A percentile compares a stretch with the other conserved stretches of the same genome.
Evolutionary conservation across 805 yeast species (phyloP).

Genomic region (Spathaspora girioi): DNA sequence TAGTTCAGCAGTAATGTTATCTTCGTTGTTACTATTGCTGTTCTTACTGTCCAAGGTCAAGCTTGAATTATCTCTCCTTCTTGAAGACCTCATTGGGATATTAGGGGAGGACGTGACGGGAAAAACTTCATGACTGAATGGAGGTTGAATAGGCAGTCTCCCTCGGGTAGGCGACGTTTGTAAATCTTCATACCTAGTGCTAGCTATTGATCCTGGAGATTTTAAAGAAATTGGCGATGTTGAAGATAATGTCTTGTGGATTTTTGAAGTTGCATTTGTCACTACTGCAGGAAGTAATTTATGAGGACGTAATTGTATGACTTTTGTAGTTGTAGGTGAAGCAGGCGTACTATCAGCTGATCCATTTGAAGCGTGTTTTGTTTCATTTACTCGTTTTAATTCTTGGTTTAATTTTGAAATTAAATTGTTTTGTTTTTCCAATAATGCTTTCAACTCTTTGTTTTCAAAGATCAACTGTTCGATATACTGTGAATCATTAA

Average conservation of each 20-base stretch:
- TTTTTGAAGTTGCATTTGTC: not conserved
- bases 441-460: slow-evolving; percentile 25
- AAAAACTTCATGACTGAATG: not conserved
- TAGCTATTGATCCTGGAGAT: not conserved
- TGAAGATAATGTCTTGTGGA: not conserved
- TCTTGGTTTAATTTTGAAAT: slow-evolving; percentile 1
- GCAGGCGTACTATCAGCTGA: not conserved
- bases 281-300: not conserved
- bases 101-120: not conserved
- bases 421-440: slow-evolving; percentile 3
- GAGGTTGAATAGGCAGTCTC: not conserved
- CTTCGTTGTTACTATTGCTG: not conserved
- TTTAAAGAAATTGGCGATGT: not conserved
- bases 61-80: slow-evolving; percentile 15
- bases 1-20: too few relatives aligned
- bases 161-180: slow-evolving; percentile 1
- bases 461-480: slow-evolving; percentile 34
- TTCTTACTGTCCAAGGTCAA: not conserved
- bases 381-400: not conserved
- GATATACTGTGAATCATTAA: slow-evolving; percentile 28
- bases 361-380: not conserved
- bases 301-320: not conserved
- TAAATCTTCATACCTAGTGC: not conserved
- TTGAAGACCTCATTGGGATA: slow-evolving; percentile 18
- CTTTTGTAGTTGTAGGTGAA: not conserved